phyloP scores from a whole-genome alignment of 2,329 filamentous ascomycete genomes.

The Nemania bipapillata region DNA sequence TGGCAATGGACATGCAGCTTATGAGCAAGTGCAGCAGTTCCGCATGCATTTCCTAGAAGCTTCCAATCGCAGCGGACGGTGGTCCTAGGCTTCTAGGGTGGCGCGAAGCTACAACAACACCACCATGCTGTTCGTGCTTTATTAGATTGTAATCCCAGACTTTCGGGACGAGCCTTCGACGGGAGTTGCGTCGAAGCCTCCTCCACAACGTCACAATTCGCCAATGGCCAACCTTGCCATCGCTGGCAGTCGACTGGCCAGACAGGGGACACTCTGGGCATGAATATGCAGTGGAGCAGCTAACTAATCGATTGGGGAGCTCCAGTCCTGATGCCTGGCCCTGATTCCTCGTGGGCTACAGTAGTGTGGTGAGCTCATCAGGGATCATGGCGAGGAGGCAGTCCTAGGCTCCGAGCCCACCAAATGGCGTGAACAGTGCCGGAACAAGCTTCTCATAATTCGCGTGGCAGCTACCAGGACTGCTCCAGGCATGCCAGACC shows the following conservation, averaged over 20 bases:
- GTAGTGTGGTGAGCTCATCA: constrained; percentile 24
- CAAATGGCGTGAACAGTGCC: constrained; percentile 31
- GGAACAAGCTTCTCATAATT: constrained; percentile 30
- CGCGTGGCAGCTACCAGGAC: constrained; percentile 34
- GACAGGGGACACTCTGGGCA: constrained; percentile 23
- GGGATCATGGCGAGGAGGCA: constrained; percentile 17
- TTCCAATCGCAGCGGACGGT: constrained; percentile 3
- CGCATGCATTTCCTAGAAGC: constrained; percentile 1
- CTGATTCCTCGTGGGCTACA: constrained; percentile 9
- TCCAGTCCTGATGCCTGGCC: constrained; percentile 9
- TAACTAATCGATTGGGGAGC: constrained; percentile 10
- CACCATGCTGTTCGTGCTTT: constrained; percentile 21
- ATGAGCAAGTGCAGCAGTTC: constrained; percentile 4
- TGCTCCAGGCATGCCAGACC: constrained; percentile 8
- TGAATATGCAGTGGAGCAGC: constrained; percentile 15
- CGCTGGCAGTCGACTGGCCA: constrained; percentile 20
- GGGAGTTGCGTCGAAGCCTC: constrained; percentile 38
- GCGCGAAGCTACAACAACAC: constrained; percentile 5
- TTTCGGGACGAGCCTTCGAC: constrained; percentile 42
- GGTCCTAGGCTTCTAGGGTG: constrained; percentile 7
- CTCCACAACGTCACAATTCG: constrained; percentile 38
- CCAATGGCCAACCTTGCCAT: constrained; percentile 36
- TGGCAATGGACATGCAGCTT: constrained; percentile 1
- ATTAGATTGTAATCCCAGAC: constrained; percentile 34
- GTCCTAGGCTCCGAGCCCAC: neutral